A percentile compares a stretch with the other conserved stretches of the same genome.
Evolutionary conservation across 192 early-diverging fungal species (phyloP).

Genomic region (Gamsiella multidivaricata): DNA sequence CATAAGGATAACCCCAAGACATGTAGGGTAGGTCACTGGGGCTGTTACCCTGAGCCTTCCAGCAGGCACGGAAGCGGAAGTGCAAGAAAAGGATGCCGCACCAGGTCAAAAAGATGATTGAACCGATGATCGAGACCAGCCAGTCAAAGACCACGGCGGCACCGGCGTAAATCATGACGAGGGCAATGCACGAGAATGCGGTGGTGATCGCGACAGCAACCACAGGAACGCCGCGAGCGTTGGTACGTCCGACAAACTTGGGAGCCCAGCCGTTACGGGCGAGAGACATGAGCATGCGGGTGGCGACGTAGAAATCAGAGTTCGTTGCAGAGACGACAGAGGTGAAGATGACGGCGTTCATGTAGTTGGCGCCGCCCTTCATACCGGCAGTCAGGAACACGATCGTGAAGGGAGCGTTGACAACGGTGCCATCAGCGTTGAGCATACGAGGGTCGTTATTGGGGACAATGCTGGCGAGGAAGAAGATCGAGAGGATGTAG

Average conservation of each 20-base stretch:
- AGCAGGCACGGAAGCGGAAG: constrained; percentile 84
- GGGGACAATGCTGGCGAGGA: constrained; percentile 73
- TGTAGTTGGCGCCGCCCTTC: constrained; percentile 62
- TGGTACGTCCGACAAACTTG: constrained; percentile 55
- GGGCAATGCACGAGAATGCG: constrained; percentile 66
- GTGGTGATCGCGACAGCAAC: constrained; percentile 63
- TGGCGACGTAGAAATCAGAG: constrained; percentile 75
- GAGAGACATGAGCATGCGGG: constrained; percentile 69
- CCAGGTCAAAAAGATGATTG: constrained; percentile 86
- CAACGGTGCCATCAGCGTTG: constrained; percentile 54
- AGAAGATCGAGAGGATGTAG: constrained; percentile 73
- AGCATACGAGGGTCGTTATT: constrained; percentile 67
- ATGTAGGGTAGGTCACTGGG: constrained; percentile 74
- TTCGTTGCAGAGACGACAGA: constrained; percentile 78
- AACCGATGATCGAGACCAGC: constrained; percentile 73
- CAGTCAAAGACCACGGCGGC: constrained; percentile 74
- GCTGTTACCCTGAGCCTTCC: constrained; percentile 71
- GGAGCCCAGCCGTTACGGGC: constrained; percentile 72
- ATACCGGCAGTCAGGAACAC: constrained; percentile 69
- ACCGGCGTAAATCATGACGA: constrained; percentile 66
- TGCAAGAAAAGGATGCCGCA: constrained; percentile 83
- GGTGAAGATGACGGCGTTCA: constrained; percentile 74
- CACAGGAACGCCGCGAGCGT: constrained; percentile 68
- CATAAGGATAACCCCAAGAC: constrained; percentile 79
- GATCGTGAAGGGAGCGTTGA: constrained; percentile 71